Evolutionary conservation across 2,329 filamentous ascomycete genomes (phyloP), one percentile per base, ranked within the genome.

Genomic region (Davidsoniella australis): DNA sequence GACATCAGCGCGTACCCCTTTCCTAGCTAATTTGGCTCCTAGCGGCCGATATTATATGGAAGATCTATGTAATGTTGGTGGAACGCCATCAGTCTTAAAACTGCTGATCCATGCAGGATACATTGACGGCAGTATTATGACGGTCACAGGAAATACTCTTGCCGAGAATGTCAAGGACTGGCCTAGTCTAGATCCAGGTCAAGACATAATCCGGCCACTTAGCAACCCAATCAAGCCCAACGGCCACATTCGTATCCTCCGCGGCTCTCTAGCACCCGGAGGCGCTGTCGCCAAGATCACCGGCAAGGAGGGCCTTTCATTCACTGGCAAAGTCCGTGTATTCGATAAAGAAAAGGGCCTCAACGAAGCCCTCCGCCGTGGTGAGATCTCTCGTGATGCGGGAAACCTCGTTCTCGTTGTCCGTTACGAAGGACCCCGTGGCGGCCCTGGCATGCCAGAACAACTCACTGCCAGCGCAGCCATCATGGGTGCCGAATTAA

Each of bases 271-370:
- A 29, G 85, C 88, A 2, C 89, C 89, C 1, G 82, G 79, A 9
- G 89, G 89, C 33, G 84, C 88, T 1, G 88, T 96, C 1, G 88
- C 87, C 53, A 96, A 96, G 65, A 95, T 96, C 63, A 95, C 89
- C 0, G 89, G 89, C 36, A 95, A 95, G 63, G 89, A 96, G 63
- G 89, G 89, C 2, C 72, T 87, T 5, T 69, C 66, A 10, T 96
- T 96, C 64, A 80, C 72, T 0, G 89, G 89, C 45, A 78, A 77
- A 55, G 89, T 86, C 0, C 73, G 79, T 17, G 85, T 93, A 42
- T 96, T 91, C 63, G 71, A 95, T 64, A 89, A 91, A 59, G 89
- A 95, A 64, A 71, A 78, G 56, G 73, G 80, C 56, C 77, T 95
- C 41, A 79, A 93, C 61, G 66, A 71, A 0, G 87, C 88, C 0